Percentiles rank a stretch among this genome's conserved stretches.
Evolutionary conservation across 2,329 filamentous ascomycete genomes (phyloP).

Genomic region (Trichoderma simmonsii): DNA sequence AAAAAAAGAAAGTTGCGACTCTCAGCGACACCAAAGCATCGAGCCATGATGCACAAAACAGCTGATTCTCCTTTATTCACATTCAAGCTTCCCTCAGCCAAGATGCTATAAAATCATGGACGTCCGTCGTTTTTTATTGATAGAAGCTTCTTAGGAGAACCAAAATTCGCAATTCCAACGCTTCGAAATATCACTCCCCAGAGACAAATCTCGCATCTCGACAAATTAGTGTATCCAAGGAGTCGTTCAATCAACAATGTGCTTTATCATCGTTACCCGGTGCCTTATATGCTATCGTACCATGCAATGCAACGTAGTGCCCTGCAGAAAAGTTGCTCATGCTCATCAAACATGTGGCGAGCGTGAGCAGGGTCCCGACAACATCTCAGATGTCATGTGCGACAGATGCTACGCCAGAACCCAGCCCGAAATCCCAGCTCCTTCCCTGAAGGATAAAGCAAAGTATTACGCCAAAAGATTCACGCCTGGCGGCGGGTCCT

Average conservation of each 20-base stretch:
- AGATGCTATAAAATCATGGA: background rate
- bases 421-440: background rate
- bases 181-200: background rate
- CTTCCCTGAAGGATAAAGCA: constrained; percentile 3
- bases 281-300: background rate
- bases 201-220: background rate
- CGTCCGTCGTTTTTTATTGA: background rate
- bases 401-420: background rate
- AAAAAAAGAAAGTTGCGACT: background rate
- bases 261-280: background rate
- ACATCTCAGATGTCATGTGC: constrained; percentile 2
- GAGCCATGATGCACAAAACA: constrained; percentile 5
- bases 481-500: background rate
- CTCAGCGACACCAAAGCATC: background rate
- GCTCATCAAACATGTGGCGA: constrained; percentile 2
- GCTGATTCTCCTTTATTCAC: background rate
- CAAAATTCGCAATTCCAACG: background rate
- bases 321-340: background rate
- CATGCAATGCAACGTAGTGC: background rate
- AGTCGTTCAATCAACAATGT: background rate
- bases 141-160: background rate
- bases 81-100: background rate
- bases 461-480: constrained; percentile 8
- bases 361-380: background rate
- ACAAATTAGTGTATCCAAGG: background rate